phyloP scores from a whole-genome alignment of 169 alveolate genomes.

The Cryptosporidium ubiquitum region DNA sequence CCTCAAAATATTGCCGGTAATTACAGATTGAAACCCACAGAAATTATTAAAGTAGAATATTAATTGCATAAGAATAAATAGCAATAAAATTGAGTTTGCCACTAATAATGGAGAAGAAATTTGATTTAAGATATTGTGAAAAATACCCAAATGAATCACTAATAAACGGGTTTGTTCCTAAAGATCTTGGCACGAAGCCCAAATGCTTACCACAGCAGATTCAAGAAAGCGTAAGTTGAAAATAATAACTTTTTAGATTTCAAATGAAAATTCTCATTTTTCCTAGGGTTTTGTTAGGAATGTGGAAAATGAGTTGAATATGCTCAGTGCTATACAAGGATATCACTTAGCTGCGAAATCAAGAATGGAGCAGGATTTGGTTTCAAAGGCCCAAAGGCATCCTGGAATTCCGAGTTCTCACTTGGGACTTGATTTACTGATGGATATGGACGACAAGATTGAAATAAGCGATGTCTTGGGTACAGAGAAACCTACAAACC shows the following conservation, averaged over 20 bases:
- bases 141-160: constrained; percentile 38
- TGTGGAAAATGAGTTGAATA: constrained; percentile 22
- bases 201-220: constrained; percentile 48
- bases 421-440: constrained; percentile 41
- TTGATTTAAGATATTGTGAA: constrained; percentile 42
- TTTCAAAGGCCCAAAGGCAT: constrained; percentile 54
- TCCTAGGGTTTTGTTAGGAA: constrained; percentile 43
- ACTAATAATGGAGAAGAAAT: constrained; percentile 20
- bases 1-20: constrained; percentile 9
- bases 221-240: constrained; percentile 64
- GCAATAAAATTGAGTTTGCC: neutral
- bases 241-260: neutral
- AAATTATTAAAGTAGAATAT: neutral
- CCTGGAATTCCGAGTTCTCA: constrained; percentile 70
- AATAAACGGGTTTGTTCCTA: constrained; percentile 41
- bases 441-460: constrained; percentile 35
- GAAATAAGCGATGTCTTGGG: constrained; percentile 46
- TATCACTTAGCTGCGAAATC: constrained; percentile 55
- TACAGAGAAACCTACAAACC: constrained; percentile 19
- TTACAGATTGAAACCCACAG: constrained; percentile 20
- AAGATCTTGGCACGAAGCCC: constrained; percentile 51
- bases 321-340: constrained; percentile 33
- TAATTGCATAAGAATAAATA: neutral
- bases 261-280: neutral
- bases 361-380: constrained; percentile 57